Percentiles rank a stretch among this genome's conserved stretches.
Conservation (phyloP, 2,329 filamentous ascomycete species). For the Aspergillus floridensis region DNA sequence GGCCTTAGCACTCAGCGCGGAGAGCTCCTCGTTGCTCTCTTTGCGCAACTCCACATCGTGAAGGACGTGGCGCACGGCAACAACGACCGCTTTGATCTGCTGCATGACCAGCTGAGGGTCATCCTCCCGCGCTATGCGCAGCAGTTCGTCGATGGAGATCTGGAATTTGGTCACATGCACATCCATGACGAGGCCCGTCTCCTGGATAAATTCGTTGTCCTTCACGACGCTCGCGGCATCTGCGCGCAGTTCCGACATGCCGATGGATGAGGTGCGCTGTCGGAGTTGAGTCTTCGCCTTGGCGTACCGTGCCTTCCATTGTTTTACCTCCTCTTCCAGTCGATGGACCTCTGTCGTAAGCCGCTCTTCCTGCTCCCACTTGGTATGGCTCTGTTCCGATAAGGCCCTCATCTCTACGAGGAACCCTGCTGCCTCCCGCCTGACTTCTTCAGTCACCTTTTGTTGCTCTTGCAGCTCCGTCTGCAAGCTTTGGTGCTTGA, state of each 20-base stretch:
- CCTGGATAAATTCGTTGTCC: constrained; percentile 69
- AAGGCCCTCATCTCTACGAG: constrained; percentile 85
- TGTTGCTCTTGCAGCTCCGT: constrained; percentile 69
- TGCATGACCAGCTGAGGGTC: constrained; percentile 73
- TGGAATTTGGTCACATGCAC: constrained; percentile 94
- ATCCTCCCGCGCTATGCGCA: constrained; percentile 72
- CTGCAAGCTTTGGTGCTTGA: constrained; percentile 66
- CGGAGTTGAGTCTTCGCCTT: constrained; percentile 84
- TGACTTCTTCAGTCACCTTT: constrained; percentile 80
- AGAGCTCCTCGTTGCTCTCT: constrained; percentile 54
- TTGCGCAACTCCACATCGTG: constrained; percentile 68
- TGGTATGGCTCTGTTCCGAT: constrained; percentile 73
- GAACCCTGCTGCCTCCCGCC: constrained; percentile 77
- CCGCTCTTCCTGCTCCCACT: constrained; percentile 77
- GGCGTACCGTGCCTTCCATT: constrained; percentile 89
- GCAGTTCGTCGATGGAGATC: constrained; percentile 84
- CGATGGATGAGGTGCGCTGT: constrained; percentile 74
- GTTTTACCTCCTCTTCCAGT: constrained; percentile 77
- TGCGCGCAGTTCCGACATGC: constrained; percentile 53
- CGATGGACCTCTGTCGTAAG: constrained; percentile 71
- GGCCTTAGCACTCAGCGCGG: constrained; percentile 64
- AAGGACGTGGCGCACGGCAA: constrained; percentile 78
- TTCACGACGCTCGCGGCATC: constrained; percentile 54
- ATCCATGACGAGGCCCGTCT: constrained; percentile 79
- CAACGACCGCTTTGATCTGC: constrained; percentile 81